Evolutionary conservation across 1,284 basidiomycete genomes (phyloP), one percentile per base, ranked within the genome.

Genomic region (Crepidotus sp.): DNA sequence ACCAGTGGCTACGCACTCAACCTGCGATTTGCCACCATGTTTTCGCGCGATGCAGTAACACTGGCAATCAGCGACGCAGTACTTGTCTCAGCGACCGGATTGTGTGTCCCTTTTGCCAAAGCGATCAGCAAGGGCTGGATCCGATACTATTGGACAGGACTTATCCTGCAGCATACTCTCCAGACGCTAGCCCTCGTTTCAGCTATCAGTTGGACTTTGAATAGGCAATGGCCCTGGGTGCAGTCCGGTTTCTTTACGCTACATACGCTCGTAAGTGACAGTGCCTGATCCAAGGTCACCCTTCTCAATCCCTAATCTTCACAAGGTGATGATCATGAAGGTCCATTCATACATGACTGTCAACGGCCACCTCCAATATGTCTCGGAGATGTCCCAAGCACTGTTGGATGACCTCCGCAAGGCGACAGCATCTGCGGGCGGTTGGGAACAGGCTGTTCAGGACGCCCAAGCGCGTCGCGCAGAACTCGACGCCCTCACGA

Each of bases 181-280:
- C 92, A 96, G 62, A 76, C 82, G 0, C 55, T 66, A 0, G 76
- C 90, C 19, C 70, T 96, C 9, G 73, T 71, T 24, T 64, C 70
- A 11, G 83, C 84, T 2, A 73, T 96, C n/a, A 74, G 67, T 22
- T 93, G 88, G 87, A 90, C 87, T 0, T 89, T 86, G 60, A 77
- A 88, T 53, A 67, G 83, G 80, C 52, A 49, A 67, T 57, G 25
- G 33, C 45, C 34, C 24, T 50, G 42, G 42, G 94, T 98, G 1
- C 95, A 98, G 62, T 91, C 91, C 0, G 94, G 94, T 6, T 98
- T 93, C 65, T 71, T 98, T 41, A 94, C 92, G 0, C 66, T 98
- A n/a, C 95, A 94, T 61, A 80, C 84, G 10, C 67, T 96, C 6
- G 82, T 81, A 52, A 46, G 74, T 59, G 10, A 19, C 25, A 34